Conservation (phyloP, 2,329 filamentous ascomycete species). For the Sporothrix globosa region DNA sequence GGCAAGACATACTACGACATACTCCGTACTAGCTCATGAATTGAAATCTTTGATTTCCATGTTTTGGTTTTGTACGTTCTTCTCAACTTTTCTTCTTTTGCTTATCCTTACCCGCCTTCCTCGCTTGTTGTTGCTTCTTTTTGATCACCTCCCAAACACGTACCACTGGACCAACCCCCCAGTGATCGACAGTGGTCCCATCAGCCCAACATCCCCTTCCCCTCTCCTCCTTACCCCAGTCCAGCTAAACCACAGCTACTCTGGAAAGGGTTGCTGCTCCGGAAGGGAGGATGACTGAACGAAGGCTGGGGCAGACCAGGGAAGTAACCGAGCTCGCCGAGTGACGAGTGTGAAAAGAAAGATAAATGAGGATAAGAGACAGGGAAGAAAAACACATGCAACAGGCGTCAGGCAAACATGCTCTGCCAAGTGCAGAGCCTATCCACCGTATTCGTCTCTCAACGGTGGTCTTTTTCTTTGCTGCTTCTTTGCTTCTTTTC, state of each 20-base stretch:
- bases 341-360: neutral
- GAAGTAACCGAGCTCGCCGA: neutral
- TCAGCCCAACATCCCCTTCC: no score
- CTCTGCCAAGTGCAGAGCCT: no score
- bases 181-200: constrained; percentile 12
- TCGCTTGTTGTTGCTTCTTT: neutral
- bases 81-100: neutral
- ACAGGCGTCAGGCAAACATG: no score
- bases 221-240: no score
- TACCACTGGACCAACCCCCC: neutral
- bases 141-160: neutral
- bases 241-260: constrained; percentile 6
- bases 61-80: neutral
- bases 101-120: neutral
- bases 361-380: no score
- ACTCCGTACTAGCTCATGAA: no score
- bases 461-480: neutral
- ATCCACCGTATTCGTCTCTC: neutral
- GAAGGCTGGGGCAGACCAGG: neutral
- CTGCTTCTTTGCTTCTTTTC: constrained; percentile 1
- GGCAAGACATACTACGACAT: neutral
- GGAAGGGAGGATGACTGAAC: constrained; percentile 15
- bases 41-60: constrained; percentile 13
- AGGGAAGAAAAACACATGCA: no score
- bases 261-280: constrained; percentile 19